phyloP scores from a whole-genome alignment of 768 basidiomycete genomes.

The Panus rudis region DNA sequence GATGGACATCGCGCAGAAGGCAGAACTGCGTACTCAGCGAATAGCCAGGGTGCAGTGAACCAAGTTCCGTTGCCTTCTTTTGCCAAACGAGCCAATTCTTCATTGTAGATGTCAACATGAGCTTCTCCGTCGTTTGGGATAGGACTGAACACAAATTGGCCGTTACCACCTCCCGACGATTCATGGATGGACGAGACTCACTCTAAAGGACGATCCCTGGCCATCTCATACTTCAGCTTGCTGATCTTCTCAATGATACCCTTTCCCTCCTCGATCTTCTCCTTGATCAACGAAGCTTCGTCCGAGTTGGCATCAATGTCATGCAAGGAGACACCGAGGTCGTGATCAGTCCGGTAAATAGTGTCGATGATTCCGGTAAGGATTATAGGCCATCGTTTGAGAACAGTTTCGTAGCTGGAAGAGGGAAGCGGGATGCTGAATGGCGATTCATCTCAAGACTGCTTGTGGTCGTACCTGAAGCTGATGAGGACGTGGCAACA shows the following conservation, averaged over 20 bases:
- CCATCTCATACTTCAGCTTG: slow-evolving; percentile 86
- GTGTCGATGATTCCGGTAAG: slow-evolving; percentile 75
- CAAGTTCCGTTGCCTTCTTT: slow-evolving; percentile 56
- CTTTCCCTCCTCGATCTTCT: slow-evolving; percentile 67
- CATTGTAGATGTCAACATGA: slow-evolving; percentile 70
- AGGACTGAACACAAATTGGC: slow-evolving; percentile 33
- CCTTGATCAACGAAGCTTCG: slow-evolving; percentile 23
- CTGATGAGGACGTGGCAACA: slow-evolving; percentile 32
- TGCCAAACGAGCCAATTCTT: slow-evolving; percentile 49
- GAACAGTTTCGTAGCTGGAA: slow-evolving; percentile 67
- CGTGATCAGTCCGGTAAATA: slow-evolving; percentile 63
- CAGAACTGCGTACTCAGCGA: slow-evolving; percentile 65
- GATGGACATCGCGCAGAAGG: background rate
- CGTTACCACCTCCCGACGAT: background rate
- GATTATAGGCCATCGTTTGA: slow-evolving; percentile 79
- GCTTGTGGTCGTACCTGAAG: slow-evolving; percentile 49
- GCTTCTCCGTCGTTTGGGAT: slow-evolving; percentile 73
- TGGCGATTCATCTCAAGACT: background rate
- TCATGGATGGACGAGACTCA: slow-evolving; percentile 26
- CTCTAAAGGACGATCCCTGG: slow-evolving; percentile 63
- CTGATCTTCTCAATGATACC: slow-evolving; percentile 66
- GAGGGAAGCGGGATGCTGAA: no score
- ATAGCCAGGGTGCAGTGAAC: slow-evolving; percentile 96
- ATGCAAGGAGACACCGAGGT: slow-evolving; percentile 34
- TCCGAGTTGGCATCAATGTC: slow-evolving; percentile 13